Percentiles rank a stretch among this genome's conserved stretches.
Conservation (phyloP, 176 grass and related monocot genomes). For the Pontederia crassipes region DNA sequence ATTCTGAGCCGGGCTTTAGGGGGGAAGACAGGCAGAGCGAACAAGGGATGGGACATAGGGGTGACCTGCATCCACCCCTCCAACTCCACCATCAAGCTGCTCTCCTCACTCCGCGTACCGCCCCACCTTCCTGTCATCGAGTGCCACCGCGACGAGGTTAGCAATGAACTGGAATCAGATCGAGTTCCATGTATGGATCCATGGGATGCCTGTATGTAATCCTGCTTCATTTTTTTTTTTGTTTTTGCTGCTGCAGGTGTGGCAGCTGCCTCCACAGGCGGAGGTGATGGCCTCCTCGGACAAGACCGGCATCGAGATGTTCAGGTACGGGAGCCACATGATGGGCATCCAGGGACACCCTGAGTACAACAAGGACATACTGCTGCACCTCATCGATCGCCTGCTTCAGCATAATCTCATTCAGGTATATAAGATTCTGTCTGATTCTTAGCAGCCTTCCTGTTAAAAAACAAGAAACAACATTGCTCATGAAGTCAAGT, state of each 20-base stretch:
- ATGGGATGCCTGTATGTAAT: background rate
- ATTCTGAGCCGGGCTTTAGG: slow-evolving; percentile 79
- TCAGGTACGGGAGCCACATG: slow-evolving; percentile 45
- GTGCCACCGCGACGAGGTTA: slow-evolving; percentile 86
- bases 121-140: slow-evolving; percentile 74
- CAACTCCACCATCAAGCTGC: slow-evolving; percentile 38
- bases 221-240: background rate
- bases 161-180: background rate
- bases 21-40: slow-evolving; percentile 52
- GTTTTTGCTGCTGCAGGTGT: slow-evolving; percentile 29
- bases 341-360: slow-evolving; percentile 92
- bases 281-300: slow-evolving; percentile 69
- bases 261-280: slow-evolving; percentile 52
- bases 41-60: slow-evolving; percentile 84
- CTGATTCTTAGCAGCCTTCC: too few species aligned
- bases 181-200: background rate
- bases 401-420: slow-evolving; percentile 51
- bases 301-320: slow-evolving; percentile 83
- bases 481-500: too few species aligned
- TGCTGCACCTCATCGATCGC: slow-evolving; percentile 72
- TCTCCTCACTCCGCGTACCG: slow-evolving; percentile 60
- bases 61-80: slow-evolving; percentile 88
- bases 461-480: too few species aligned
- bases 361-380: slow-evolving; percentile 90
- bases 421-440: slow-evolving; percentile 24